A percentile compares a stretch with the other conserved stretches of the same genome.
Evolutionary conservation across 768 basidiomycete species (phyloP).

Genomic region (Trametes maxima): DNA sequence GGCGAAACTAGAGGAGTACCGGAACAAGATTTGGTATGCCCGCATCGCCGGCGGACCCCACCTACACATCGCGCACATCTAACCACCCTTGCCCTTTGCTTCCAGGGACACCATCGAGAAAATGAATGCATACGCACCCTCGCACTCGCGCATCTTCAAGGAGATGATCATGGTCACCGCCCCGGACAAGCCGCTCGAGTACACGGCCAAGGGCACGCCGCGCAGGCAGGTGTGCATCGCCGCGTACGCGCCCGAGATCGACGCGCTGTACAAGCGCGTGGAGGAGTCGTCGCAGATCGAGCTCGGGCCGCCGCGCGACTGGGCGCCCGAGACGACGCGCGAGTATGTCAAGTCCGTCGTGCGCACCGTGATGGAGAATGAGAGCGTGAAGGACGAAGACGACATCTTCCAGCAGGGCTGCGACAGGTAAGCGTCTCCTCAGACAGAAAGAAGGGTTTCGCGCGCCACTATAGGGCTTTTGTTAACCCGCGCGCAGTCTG

Average conservation of each 20-base stretch:
- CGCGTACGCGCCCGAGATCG: constrained; percentile 44
- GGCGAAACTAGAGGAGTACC: constrained; percentile 34
- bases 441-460: no score
- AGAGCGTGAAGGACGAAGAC: constrained; percentile 34
- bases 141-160: constrained; percentile 50
- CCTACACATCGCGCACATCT: not conserved
- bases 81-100: no score
- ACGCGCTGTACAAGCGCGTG: constrained; percentile 38
- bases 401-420: constrained; percentile 45
- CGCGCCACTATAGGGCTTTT: not conserved
- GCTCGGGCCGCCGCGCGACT: constrained; percentile 32
- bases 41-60: not conserved
- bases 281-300: constrained; percentile 38
- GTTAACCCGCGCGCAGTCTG: constrained; percentile 11
- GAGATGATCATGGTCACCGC: constrained; percentile 42
- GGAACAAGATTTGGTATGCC: constrained; percentile 39
- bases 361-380: constrained; percentile 34
- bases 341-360: constrained; percentile 40
- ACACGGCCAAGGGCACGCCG: constrained; percentile 38
- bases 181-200: constrained; percentile 35
- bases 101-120: constrained; percentile 37
- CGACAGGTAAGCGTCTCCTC: constrained; percentile 36
- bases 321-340: constrained; percentile 27
- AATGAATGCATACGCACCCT: constrained; percentile 45
- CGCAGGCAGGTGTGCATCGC: constrained; percentile 32